These are phyloP conservation scores for Colletotrichum limetticola DNA, from an alignment of 2,329 filamentous ascomycete species.

Conservation along the genomic window DNA sequence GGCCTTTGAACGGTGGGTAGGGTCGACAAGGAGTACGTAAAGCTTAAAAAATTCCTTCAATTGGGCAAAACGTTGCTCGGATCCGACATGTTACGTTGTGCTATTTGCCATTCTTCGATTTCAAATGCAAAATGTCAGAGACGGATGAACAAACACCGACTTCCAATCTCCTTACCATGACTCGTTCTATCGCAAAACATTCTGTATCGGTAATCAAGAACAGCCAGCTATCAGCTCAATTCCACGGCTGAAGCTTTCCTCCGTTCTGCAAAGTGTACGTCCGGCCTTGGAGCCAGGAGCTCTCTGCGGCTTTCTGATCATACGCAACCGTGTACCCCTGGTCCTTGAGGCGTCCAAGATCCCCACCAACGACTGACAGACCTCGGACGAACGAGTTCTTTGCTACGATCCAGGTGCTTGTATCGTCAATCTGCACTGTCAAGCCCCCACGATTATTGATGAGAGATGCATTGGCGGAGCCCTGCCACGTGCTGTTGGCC, in stretches of 20 bases:
- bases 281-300: conserved; percentile 5
- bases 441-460: neutral
- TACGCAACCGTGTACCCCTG: neutral
- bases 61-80: neutral
- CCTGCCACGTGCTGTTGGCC: conserved; percentile 4
- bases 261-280: conserved; percentile 4
- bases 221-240: neutral
- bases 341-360: neutral
- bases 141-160: neutral
- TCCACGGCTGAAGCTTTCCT: conserved; percentile 8
- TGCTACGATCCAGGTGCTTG: conserved; percentile 2
- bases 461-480: neutral
- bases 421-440: conserved; percentile 6
- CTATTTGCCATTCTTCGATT: neutral
- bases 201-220: neutral
- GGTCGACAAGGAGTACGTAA: neutral
- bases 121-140: neutral
- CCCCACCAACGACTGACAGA: conserved; percentile 4
- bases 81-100: neutral
- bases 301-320: conserved; percentile 3
- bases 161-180: neutral
- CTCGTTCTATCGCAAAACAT: neutral
- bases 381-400: conserved; percentile 16
- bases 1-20: neutral
- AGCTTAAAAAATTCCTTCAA: neutral